These are phyloP conservation scores for Xylaria palmicola DNA, from an alignment of 495 filamentous ascomycete genomes.

Conservation along the genomic window DNA sequence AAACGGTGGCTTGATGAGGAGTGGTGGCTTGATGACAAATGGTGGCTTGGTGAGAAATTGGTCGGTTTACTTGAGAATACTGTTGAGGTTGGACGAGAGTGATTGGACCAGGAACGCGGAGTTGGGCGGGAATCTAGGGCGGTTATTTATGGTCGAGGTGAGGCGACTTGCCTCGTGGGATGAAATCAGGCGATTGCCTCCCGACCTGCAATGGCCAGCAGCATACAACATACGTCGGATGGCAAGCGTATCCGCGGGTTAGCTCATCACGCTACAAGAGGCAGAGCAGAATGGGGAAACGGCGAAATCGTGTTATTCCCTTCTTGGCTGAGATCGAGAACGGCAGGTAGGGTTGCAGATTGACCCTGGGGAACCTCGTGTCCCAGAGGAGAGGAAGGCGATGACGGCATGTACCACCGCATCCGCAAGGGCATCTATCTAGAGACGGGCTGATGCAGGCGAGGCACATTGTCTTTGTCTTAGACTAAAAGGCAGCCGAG, in stretches of 20 bases:
- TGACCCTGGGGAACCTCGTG: constrained; percentile 8
- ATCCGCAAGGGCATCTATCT: constrained; percentile 4
- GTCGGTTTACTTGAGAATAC: neutral
- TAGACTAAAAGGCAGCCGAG: too few species aligned
- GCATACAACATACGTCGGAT: neutral
- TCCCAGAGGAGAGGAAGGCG: neutral
- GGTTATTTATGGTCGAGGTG: constrained; percentile 10
- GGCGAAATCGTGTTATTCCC: constrained; percentile 9
- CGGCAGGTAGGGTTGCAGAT: constrained; percentile 10
- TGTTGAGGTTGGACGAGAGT: constrained; percentile 3
- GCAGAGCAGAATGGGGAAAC: neutral
- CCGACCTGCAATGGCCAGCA: neutral
- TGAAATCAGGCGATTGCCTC: constrained; percentile 4
- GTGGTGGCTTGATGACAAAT: too few species aligned
- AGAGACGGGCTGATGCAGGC: neutral
- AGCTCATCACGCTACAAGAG: neutral
- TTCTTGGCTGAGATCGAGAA: neutral
- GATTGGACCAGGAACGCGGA: neutral
- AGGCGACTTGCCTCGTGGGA: neutral
- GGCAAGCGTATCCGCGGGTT: neutral
- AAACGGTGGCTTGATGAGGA: too few species aligned
- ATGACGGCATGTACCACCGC: constrained; percentile 14
- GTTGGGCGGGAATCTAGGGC: neutral
- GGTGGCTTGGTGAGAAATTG: too few species aligned
- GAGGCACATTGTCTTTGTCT: neutral